A percentile compares a stretch with the other conserved stretches of the same genome.
These are phyloP conservation scores for Allomyces javanicus DNA, from an alignment of 192 early-diverging fungal genomes.

Conservation along the genomic window DNA sequence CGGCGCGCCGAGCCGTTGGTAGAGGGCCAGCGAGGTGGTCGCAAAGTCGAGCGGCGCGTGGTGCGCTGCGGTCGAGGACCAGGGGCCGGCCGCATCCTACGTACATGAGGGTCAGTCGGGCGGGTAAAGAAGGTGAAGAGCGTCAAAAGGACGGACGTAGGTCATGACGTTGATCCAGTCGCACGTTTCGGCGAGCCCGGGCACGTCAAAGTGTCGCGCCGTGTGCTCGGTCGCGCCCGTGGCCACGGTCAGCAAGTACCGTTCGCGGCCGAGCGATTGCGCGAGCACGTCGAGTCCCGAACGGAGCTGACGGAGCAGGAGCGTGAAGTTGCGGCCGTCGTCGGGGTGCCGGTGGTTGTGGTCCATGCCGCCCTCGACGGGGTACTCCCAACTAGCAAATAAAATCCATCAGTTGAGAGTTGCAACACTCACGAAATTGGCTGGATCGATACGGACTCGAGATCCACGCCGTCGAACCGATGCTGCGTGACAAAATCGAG, in stretches of 20 bases:
- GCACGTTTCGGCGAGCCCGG: neutral
- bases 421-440: too few species aligned
- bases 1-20: slow-evolving; percentile 51
- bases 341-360: slow-evolving; percentile 37
- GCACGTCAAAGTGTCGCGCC: neutral
- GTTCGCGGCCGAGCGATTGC: slow-evolving; percentile 7
- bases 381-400: slow-evolving; percentile 38
- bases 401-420: too few species aligned
- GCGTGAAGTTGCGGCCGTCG: slow-evolving; percentile 62
- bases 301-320: slow-evolving; percentile 53
- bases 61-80: slow-evolving; percentile 52
- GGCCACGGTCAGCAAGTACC: too few species aligned
- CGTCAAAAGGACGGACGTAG: slow-evolving; percentile 21
- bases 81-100: slow-evolving; percentile 33
- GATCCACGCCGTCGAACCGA: neutral
- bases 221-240: too few species aligned
- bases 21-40: slow-evolving; percentile 51
- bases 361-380: slow-evolving; percentile 36
- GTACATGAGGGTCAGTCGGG: too few species aligned
- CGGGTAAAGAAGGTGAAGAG: too few species aligned
- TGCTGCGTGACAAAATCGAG: neutral
- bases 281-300: slow-evolving; percentile 36
- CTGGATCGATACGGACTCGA: neutral
- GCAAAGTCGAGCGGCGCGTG: slow-evolving; percentile 65
- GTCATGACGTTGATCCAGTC: slow-evolving; percentile 84